A percentile compares a stretch with the other conserved stretches of the same genome.
phyloP scores from a whole-genome alignment of 352 stramenopile species.

The Pythium brassicae region DNA sequence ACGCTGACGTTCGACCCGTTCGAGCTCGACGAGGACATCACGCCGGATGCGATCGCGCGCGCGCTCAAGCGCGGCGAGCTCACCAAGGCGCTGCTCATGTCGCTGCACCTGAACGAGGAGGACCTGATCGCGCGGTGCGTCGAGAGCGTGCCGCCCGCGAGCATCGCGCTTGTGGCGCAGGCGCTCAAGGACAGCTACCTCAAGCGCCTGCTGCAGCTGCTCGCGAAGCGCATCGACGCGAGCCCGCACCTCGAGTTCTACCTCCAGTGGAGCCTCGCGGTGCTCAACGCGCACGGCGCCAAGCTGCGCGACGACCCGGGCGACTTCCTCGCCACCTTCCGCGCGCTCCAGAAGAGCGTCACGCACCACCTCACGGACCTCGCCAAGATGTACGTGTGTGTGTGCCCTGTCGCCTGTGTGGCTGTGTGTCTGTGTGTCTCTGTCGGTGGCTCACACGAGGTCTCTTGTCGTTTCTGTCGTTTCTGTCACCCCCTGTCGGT shows the following conservation, averaged over 20 bases:
- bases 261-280: conserved; percentile 92
- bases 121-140: conserved; percentile 90
- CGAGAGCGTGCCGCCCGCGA: conserved; percentile 87
- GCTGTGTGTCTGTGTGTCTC: neutral
- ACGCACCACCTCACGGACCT: conserved; percentile 80
- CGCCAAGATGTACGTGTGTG: conserved; percentile 71
- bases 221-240: conserved; percentile 90
- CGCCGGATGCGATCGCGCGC: conserved; percentile 87
- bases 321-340: conserved; percentile 78
- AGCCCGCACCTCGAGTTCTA: conserved; percentile 98
- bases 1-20: conserved; percentile 98
- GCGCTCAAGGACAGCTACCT: conserved; percentile 90
- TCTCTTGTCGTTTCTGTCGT: conserved; percentile 7
- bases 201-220: conserved; percentile 88
- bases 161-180: conserved; percentile 89
- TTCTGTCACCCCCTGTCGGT: no score
- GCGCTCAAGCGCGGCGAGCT: conserved; percentile 89
- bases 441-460: neutral
- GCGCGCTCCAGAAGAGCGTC: conserved; percentile 86
- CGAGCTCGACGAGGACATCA: conserved; percentile 97
- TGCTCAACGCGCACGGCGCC: conserved; percentile 93
- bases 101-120: conserved; percentile 96
- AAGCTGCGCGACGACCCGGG: conserved; percentile 75
- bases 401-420: neutral
- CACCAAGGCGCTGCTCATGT: conserved; percentile 93